Conservation (phyloP, 495 filamentous ascomycete genomes). For the Penicillium cosmopolitanum region DNA sequence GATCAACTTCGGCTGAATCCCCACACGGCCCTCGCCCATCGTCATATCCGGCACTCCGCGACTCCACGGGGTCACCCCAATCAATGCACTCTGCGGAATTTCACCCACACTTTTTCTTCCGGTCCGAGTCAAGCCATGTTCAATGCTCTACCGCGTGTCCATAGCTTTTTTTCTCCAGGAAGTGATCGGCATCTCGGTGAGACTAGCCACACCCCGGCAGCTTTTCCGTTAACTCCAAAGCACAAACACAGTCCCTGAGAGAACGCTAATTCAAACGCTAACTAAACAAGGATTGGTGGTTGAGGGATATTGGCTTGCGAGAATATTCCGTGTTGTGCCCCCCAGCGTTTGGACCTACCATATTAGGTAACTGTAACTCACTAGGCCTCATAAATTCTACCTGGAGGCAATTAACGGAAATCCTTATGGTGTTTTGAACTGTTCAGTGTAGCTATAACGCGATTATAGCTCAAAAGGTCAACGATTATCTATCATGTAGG, state of each 20-base stretch:
- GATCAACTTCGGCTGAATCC: slow-evolving; percentile 5
- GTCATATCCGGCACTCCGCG: background rate
- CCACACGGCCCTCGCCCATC: slow-evolving; percentile 1
- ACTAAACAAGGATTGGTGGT: too few species aligned
- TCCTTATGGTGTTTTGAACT: too few species aligned
- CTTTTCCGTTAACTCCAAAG: background rate
- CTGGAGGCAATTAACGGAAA: too few species aligned
- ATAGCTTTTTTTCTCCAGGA: background rate
- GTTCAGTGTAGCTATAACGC: too few species aligned
- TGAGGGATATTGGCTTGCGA: too few species aligned
- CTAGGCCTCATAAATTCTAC: background rate
- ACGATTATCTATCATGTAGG: too few species aligned
- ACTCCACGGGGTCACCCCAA: slow-evolving; percentile 5
- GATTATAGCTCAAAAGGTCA: too few species aligned
- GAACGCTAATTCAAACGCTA: too few species aligned
- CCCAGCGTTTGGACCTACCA: background rate
- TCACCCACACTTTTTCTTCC: background rate
- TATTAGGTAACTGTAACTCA: background rate
- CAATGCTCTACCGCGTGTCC: background rate
- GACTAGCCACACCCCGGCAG: background rate
- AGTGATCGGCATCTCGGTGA: background rate
- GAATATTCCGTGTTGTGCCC: background rate
- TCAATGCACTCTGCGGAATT: slow-evolving; percentile 1
- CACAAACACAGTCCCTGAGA: background rate
- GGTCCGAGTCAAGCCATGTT: background rate